phyloP scores from a whole-genome alignment of 2,329 filamentous ascomycete species.

The Fusarium paranaense region DNA sequence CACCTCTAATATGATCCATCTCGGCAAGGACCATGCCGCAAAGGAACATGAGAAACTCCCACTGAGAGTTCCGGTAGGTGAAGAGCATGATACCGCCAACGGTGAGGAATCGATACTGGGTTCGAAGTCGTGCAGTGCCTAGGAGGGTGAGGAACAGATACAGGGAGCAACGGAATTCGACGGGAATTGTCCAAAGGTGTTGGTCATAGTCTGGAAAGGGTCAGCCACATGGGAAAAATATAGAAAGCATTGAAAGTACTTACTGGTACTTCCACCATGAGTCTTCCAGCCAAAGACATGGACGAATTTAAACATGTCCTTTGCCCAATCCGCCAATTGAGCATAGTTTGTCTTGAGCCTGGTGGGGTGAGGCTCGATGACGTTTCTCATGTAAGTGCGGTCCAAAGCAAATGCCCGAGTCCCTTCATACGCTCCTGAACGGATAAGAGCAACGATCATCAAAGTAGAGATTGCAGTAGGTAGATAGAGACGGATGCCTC shows the following conservation, averaged over 20 bases:
- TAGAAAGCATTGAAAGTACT: slow-evolving; percentile 14
- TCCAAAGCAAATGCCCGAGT: slow-evolving; percentile 61
- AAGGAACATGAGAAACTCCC: slow-evolving; percentile 68
- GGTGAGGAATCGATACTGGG: slow-evolving; percentile 55
- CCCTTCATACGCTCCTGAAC: slow-evolving; percentile 60
- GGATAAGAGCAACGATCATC: slow-evolving; percentile 57
- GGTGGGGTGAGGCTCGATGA: slow-evolving; percentile 61
- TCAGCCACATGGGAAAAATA: background rate
- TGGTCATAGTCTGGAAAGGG: slow-evolving; percentile 59
- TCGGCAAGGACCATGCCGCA: slow-evolving; percentile 67
- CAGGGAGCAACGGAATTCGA: slow-evolving; percentile 70
- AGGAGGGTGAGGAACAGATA: slow-evolving; percentile 66
- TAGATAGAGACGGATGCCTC: slow-evolving; percentile 63
- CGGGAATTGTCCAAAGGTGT: slow-evolving; percentile 72
- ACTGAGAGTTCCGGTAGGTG: slow-evolving; percentile 60
- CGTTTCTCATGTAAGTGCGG: slow-evolving; percentile 57
- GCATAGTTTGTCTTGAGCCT: slow-evolving; percentile 51
- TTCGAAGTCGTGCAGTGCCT: slow-evolving; percentile 60
- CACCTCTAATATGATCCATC: slow-evolving; percentile 61
- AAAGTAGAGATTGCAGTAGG: slow-evolving; percentile 64
- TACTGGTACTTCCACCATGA: slow-evolving; percentile 59
- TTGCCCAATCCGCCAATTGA: slow-evolving; percentile 60
- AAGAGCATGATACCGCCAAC: slow-evolving; percentile 57
- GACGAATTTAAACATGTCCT: slow-evolving; percentile 62
- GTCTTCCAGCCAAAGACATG: slow-evolving; percentile 64